phyloP scores from a whole-genome alignment of 306 rosid genomes.

The Citrullus amarus region DNA sequence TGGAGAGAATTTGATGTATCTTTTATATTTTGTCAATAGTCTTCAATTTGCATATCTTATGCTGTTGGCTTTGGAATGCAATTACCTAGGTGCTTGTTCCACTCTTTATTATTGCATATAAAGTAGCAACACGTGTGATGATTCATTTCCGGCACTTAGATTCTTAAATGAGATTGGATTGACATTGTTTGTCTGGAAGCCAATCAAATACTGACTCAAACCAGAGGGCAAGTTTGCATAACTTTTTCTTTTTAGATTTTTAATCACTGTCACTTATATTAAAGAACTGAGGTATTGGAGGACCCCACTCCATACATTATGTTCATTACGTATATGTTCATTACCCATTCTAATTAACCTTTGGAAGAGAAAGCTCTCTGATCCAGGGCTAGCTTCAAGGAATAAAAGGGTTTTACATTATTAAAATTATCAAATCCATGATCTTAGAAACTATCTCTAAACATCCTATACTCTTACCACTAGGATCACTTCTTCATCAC shows the following conservation, averaged over 20 bases:
- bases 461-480: not conserved
- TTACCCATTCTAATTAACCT: not conserved
- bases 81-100: not conserved
- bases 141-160: not conserved
- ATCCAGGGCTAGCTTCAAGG: not conserved
- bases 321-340: not conserved
- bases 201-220: not conserved
- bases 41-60: not conserved
- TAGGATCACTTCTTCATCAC: not conserved
- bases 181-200: not conserved
- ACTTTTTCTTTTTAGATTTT: not conserved
- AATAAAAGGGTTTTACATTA: no score
- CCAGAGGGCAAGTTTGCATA: not conserved
- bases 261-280: not conserved
- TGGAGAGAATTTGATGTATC: not conserved
- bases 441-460: not conserved
- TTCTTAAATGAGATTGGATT: slow-evolving; percentile 1
- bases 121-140: not conserved
- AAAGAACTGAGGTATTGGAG: not conserved
- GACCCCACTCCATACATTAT: not conserved
- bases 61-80: not conserved
- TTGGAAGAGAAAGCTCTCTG: not conserved
- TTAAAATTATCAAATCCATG: not conserved
- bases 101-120: not conserved
- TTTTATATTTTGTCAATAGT: not conserved